Conservation (phyloP, 305 asterid species). For the Euphrasia arctica region DNA sequence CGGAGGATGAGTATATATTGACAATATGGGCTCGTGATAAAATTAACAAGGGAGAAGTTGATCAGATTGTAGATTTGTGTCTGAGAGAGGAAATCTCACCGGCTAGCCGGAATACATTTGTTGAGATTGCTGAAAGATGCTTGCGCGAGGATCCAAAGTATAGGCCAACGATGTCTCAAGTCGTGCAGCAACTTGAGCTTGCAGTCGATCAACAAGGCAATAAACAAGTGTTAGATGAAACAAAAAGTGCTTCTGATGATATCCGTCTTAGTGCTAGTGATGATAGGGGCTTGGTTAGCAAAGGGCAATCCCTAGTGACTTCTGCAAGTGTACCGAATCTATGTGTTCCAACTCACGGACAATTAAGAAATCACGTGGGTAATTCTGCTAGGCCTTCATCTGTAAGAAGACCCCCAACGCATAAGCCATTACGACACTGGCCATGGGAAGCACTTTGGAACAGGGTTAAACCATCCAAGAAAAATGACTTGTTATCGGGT, state of each 20-base stretch:
- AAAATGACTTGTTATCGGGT: conserved; percentile 28
- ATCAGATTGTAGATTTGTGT: conserved; percentile 31
- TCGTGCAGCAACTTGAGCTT: conserved; percentile 32
- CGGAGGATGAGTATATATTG: too few species aligned
- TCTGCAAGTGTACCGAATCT: conserved; percentile 5
- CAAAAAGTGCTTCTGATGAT: conserved; percentile 8
- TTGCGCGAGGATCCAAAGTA: conserved; percentile 34
- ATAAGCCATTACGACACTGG: conserved; percentile 26
- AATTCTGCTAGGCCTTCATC: conserved; percentile 1
- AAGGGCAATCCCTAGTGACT: conserved; percentile 15
- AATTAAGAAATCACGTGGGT: neutral
- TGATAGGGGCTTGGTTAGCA: neutral
- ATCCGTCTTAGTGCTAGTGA: conserved; percentile 1
- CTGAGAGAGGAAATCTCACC: conserved; percentile 30
- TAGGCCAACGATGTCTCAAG: conserved; percentile 39
- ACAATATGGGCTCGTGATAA: too few species aligned
- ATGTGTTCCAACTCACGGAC: neutral
- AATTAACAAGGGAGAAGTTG: conserved; percentile 29
- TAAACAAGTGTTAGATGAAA: conserved; percentile 10
- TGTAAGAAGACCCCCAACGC: conserved; percentile 1
- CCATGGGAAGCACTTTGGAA: conserved; percentile 34
- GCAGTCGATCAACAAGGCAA: conserved; percentile 33
- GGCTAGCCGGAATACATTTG: conserved; percentile 31
- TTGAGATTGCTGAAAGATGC: conserved; percentile 32
- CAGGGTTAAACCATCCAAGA: conserved; percentile 28